Evolutionary conservation across 2,329 filamentous ascomycete genomes (phyloP), one percentile per base, ranked within the genome.

Genomic region (Paracoccidioides lutzii): DNA sequence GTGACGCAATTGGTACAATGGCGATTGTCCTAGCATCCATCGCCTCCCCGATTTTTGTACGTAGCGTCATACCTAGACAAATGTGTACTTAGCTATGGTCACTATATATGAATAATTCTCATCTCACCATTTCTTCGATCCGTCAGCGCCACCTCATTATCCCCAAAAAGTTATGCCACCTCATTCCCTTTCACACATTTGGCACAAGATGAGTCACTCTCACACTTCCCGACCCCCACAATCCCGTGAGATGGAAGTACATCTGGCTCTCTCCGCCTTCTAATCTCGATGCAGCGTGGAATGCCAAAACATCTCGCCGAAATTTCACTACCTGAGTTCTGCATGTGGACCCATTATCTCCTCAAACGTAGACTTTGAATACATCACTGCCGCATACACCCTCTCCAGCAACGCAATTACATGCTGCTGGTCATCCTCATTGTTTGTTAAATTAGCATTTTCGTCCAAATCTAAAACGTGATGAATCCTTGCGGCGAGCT

Each of bases 101-200:
- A 4, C 5, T 45, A 45, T 5, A 5, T 45, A 14, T 28, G 43
- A 14, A 14, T 32, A 12, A 12, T 32, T 3, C 43, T n/a, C 43
- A 30, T 30, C 22, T 45, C 43, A 55, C 61, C 55, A 50, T 61
- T 62, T 43, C 58, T 56, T n/a, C 48, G 56, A 44, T 59, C 57
- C 37, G 42, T 44, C 50, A 56, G 35, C 10, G 55, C 38, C 12
- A 49, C 48, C 6, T 62, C 58, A 33, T 53, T 53, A 33, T 38
- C 53, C 33, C 62, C 62, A 46, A 63, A 62, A 5, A 63, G 52
- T 49, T 60, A 52, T 3, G 57, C 53, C 37, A 63, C 14, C 35
- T 60, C 58, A 15, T 58, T 45, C n/a, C 43, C 15, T 4, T 49
- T 44, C 15, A 62, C 10, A 43, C 53, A 30, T 55, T 59, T 2